Evolutionary conservation across 2,329 filamentous ascomycete genomes (phyloP).

Genomic region (Talaromyces sp.): DNA sequence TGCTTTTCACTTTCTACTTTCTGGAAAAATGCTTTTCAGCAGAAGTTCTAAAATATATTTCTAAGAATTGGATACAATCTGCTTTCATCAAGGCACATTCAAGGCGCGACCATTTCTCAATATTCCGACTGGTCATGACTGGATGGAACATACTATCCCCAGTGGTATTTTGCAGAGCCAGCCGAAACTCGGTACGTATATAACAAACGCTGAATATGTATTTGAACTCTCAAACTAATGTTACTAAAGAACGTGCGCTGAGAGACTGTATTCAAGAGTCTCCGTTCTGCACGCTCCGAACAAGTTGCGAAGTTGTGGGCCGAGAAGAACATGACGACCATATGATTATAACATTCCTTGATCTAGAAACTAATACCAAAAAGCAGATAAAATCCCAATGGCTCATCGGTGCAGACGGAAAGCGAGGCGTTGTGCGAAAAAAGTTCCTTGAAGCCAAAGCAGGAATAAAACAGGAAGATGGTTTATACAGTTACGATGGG

Average conservation of each 20-base stretch:
- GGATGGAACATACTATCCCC: not conserved
- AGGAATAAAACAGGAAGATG: slow-evolving; percentile 17
- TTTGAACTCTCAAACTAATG: not conserved
- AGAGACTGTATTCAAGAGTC: not conserved
- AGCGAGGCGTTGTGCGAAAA: slow-evolving; percentile 26
- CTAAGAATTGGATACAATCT: not conserved
- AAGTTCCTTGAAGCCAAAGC: slow-evolving; percentile 21
- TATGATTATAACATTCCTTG: not conserved
- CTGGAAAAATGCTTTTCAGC: not conserved
- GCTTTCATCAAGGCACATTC: not conserved
- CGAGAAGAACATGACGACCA: not conserved
- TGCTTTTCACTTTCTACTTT: not conserved
- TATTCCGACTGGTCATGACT: not conserved
- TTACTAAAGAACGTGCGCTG: not conserved
- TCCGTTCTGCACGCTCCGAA: not conserved
- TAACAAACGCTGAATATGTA: not conserved
- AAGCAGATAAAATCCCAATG: slow-evolving; percentile 11
- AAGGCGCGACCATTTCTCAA: not conserved
- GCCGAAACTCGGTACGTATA: slow-evolving; percentile 4
- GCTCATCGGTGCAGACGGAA: slow-evolving; percentile 25
- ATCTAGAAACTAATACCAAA: not conserved
- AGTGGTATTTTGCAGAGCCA: slow-evolving; percentile 1
- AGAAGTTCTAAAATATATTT: not conserved
- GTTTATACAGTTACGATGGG: slow-evolving; percentile 18
- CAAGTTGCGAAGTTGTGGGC: slow-evolving; percentile 3